Conservation (phyloP, 1,284 basidiomycete genomes). For the Coniferiporia weirii region DNA sequence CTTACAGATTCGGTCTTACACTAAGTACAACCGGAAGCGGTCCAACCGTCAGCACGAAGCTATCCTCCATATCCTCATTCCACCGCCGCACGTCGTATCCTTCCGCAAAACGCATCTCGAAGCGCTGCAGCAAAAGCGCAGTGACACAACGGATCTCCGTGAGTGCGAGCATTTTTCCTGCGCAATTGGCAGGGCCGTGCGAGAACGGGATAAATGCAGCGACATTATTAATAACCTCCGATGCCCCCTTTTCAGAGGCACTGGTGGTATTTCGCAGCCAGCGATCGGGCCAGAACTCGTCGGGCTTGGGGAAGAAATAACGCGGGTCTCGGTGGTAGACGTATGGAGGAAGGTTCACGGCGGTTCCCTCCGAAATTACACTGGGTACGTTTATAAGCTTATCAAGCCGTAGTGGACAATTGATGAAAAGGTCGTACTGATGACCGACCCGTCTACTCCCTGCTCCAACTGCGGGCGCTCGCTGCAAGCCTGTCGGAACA, state of each 20-base stretch:
- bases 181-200: constrained; percentile 31
- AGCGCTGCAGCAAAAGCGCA: constrained; percentile 27
- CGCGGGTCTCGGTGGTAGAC: constrained; percentile 38
- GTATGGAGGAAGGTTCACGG: constrained; percentile 42
- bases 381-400: constrained; percentile 24
- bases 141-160: constrained; percentile 29
- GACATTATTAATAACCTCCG: constrained; percentile 26
- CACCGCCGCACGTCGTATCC: constrained; percentile 27
- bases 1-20: no score
- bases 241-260: neutral
- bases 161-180: constrained; percentile 30
- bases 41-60: constrained; percentile 27
- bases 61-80: constrained; percentile 28
- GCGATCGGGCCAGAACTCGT: constrained; percentile 38
- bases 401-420: no score
- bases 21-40: constrained; percentile 22
- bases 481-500: constrained; percentile 6
- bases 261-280: constrained; percentile 28
- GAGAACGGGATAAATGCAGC: constrained; percentile 35
- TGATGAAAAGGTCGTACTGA: neutral
- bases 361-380: constrained; percentile 45
- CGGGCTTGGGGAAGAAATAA: constrained; percentile 36
- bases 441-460: constrained; percentile 10
- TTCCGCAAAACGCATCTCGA: constrained; percentile 28
- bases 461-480: constrained; percentile 2